Evolutionary conservation across 208 protist species (phyloP), one percentile per base, ranked within the genome.

Genomic region (Crithidia thermophila): DNA sequence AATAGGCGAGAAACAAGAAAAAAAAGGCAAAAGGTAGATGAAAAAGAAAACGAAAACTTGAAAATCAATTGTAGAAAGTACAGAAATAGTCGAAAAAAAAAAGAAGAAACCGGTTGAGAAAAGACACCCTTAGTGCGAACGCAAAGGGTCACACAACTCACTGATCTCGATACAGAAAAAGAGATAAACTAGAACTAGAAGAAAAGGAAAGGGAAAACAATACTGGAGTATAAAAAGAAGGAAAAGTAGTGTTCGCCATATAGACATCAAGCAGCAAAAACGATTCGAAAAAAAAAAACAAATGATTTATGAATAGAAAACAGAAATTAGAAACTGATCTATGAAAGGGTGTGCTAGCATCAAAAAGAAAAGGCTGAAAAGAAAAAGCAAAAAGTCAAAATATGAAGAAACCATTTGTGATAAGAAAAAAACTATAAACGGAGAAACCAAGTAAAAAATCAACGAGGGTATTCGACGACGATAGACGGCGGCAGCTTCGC

Each of bases 341-440:
- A 65, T 65, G 42, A n/a, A 57, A 45, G 39, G 42, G 21, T 33
- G 57, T 34, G 20, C 23, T 9, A 60, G 67, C 46, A 70, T 47
- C 21, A 65, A 49, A 71, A 52, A 64, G 31, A 61, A 61, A 37
- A 53, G 27, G n/a, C 27, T 42, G 23, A 43, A 16, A 64, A 45
- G 46, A 56, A 37, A 25, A 69, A n/a, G n/a, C n/a, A n/a, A n/a
- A n/a, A n/a, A n/a, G n/a, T n/a, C n/a, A n/a, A n/a, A n/a, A n/a
- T n/a, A n/a, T n/a, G n/a, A n/a, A n/a, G n/a, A n/a, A n/a, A n/a
- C n/a, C n/a, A n/a, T n/a, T n/a, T n/a, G n/a, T n/a, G n/a, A n/a
- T n/a, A n/a, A n/a, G n/a, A n/a, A n/a, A n/a, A n/a, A n/a, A n/a
- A n/a, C n/a, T n/a, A n/a, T n/a, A n/a, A n/a, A n/a, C n/a, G n/a